Base-by-base conservation (phyloP, 768 basidiomycete species). In the Rhizopogon vulgaris region DNA sequence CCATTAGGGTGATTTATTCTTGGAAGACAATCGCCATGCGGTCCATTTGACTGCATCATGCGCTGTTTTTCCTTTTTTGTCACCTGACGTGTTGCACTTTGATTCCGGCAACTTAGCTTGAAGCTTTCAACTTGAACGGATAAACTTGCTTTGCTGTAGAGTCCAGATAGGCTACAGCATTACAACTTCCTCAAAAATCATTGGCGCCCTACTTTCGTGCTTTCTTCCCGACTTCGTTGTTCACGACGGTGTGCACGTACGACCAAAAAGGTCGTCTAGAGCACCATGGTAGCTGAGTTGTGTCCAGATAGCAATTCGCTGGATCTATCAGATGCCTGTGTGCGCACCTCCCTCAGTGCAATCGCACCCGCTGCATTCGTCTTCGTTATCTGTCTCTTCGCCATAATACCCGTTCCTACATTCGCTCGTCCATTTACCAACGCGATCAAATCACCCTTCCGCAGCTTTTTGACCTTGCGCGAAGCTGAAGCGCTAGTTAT, bases 401-500 rank as follows among this genome's bases (percentile, higher is more conserved):
- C 58, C 70, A 27, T 77, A 69, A 18, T 49, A 59, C 51, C 56
- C 0, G 18, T 75, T 66, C 43, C 58, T 34, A 39, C 56, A 51
- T 28, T 38, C 58, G 46, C 60, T 18, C 52, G 58, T 10, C 58
- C 57, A 6, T 45, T 68, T 9, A 34, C 56, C 1, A 32, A 53
- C 12, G 45, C 27, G 0, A 67, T 75, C 14, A 46, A 0, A 5
- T 45, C 48, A 0, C 67, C 58, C 0, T 73, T 83, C 56, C 40
- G 58, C 37, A 46, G 60, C 0, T 84, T 74, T 58, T 48, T 85
- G 25, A 72, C 78, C 3, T 69, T 85, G 3, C 68, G 69, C 32
- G 83, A 84, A 60, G 82, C 82, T 14, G 80, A 82, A 58, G 77
- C 77, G 0, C 60, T 82, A 28, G 69, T 71, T 46, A 8, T n/a